Conservation (phyloP, 139 green algal genomes). For the Edaphochlamys debaryana region DNA sequence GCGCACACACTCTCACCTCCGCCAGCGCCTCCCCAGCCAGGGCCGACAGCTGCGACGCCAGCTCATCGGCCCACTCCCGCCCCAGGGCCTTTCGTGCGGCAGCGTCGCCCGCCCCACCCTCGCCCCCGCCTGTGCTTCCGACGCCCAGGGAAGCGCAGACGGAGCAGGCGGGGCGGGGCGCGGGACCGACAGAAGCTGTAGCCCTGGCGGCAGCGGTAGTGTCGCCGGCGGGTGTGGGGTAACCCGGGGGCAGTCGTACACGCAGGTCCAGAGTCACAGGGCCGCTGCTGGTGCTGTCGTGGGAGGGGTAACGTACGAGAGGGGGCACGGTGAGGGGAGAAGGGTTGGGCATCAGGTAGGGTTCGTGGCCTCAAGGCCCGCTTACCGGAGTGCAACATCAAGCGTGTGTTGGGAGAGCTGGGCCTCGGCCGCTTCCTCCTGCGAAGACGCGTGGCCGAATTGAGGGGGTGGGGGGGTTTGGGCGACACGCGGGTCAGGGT, state of each 20-base stretch:
- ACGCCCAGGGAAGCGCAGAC: neutral
- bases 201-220: neutral
- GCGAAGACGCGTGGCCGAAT: neutral
- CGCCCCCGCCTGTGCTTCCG: neutral
- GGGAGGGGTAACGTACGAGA: neutral
- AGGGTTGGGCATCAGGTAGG: neutral
- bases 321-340: neutral
- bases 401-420: neutral
- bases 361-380: neutral
- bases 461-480: neutral
- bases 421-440: neutral
- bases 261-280: neutral
- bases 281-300: neutral
- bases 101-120: neutral
- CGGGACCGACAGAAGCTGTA: too few species aligned
- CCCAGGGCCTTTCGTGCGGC: neutral
- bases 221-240: neutral
- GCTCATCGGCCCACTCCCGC: neutral
- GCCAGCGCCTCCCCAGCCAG: neutral
- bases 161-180: neutral
- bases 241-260: neutral
- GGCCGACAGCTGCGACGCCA: neutral
- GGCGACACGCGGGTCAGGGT: neutral
- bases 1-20: neutral
- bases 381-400: neutral